A percentile compares a stretch with the other conserved stretches of the same genome.
These are phyloP conservation scores for Trichocomaceae sp. DNA, from an alignment of 2,329 filamentous ascomycete genomes.

Conservation along the genomic window DNA sequence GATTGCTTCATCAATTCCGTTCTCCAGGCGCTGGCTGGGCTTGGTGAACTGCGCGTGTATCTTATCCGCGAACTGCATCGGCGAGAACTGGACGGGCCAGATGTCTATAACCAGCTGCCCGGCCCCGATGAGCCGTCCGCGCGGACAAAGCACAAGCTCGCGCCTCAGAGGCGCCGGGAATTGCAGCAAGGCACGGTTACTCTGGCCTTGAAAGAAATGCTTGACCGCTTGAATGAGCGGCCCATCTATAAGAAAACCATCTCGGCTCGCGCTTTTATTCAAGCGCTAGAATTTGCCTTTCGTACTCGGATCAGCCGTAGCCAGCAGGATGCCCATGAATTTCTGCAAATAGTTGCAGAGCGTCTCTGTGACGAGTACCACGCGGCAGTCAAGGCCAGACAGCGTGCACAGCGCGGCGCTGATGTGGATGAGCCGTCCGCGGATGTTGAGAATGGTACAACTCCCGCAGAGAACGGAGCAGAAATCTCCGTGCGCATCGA, in stretches of 20 bases:
- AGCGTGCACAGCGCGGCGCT: constrained; percentile 25
- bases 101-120: constrained; percentile 63
- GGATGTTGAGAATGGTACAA: no score
- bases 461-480: constrained; percentile 18
- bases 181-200: constrained; percentile 80
- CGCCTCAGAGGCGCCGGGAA: constrained; percentile 46
- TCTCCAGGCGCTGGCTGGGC: constrained; percentile 82
- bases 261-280: constrained; percentile 76
- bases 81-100: constrained; percentile 68
- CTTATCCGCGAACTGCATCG: constrained; percentile 87
- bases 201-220: constrained; percentile 79
- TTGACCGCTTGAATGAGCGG: constrained; percentile 87
- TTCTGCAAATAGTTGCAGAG: constrained; percentile 88
- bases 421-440: constrained; percentile 5
- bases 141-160: constrained; percentile 21
- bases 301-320: constrained; percentile 84
- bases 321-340: constrained; percentile 97
- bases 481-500: constrained; percentile 33
- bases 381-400: constrained; percentile 68
- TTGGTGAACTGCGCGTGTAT: constrained; percentile 83
- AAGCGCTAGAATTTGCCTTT: constrained; percentile 77
- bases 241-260: constrained; percentile 93
- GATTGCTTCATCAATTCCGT: constrained; percentile 97
- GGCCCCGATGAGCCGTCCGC: constrained; percentile 34
- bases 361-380: constrained; percentile 90